Evolutionary conservation across 768 basidiomycete genomes (phyloP).

Genomic region (Mrakia frigida): DNA sequence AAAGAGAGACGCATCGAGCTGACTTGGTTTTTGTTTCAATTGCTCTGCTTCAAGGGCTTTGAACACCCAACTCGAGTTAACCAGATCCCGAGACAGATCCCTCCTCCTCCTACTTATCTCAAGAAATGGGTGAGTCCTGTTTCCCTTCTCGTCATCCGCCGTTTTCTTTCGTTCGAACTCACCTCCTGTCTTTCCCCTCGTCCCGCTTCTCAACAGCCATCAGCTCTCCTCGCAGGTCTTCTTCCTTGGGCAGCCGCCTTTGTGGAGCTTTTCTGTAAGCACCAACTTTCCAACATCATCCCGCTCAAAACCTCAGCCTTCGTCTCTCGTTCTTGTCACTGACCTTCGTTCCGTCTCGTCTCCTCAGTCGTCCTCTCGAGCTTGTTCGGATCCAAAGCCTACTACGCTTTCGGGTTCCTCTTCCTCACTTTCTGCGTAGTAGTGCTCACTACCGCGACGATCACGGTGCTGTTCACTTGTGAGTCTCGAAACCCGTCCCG

Average conservation of each 20-base stretch:
- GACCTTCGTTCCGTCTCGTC: neutral
- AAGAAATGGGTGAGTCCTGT: slow-evolving; percentile 60
- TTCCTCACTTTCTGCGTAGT: slow-evolving; percentile 80
- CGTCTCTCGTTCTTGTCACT: neutral
- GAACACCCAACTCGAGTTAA: slow-evolving; percentile 83
- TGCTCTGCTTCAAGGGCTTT: slow-evolving; percentile 54
- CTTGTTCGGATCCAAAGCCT: slow-evolving; percentile 55
- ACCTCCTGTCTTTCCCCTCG: neutral
- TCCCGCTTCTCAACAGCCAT: slow-evolving; percentile 49
- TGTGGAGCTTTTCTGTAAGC: slow-evolving; percentile 74
- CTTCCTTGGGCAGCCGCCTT: slow-evolving; percentile 93
- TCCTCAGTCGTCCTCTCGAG: slow-evolving; percentile 22
- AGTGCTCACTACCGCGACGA: slow-evolving; percentile 79
- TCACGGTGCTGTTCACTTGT: slow-evolving; percentile 59
- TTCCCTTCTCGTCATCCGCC: too few relatives aligned
- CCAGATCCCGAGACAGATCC: slow-evolving; percentile 93
- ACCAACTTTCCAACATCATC: too few relatives aligned
- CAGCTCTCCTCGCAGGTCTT: slow-evolving; percentile 78
- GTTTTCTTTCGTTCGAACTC: slow-evolving; percentile 3
- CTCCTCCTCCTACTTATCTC: slow-evolving; percentile 77
- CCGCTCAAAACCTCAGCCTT: slow-evolving; percentile 48
- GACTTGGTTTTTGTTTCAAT: neutral
- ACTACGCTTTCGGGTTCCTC: slow-evolving; percentile 95
- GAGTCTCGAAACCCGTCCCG: slow-evolving; percentile 13
- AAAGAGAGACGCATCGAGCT: too few relatives aligned